These are phyloP conservation scores for Leccinum disarticulatum DNA, from an alignment of 768 basidiomycete species.

Conservation along the genomic window DNA sequence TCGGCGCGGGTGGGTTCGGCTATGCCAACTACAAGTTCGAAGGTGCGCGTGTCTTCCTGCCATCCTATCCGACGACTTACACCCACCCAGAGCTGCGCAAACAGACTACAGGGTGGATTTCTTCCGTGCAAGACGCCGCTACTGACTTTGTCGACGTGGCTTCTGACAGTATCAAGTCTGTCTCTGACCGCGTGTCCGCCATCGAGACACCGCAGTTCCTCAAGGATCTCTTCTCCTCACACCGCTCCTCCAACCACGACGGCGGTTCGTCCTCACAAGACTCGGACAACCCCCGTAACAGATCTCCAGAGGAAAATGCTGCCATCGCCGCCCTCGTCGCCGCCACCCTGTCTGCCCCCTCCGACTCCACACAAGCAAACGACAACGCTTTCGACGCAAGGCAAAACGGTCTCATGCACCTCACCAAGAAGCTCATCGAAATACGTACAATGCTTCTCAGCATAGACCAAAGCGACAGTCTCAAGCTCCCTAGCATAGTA, in stretches of 20 bases:
- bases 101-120: conserved; percentile 65
- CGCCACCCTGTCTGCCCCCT: conserved; percentile 76
- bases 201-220: conserved; percentile 66
- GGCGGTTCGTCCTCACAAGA: conserved; percentile 35
- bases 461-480: conserved; percentile 92
- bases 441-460: conserved; percentile 92
- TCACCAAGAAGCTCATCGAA: conserved; percentile 94
- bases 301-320: conserved; percentile 54
- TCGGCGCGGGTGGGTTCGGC: conserved; percentile 87
- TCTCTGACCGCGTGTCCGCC: conserved; percentile 55
- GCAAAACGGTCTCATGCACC: conserved; percentile 86
- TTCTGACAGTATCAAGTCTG: conserved; percentile 62
- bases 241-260: conserved; percentile 32
- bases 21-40: conserved; percentile 98
- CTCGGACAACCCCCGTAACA: conserved; percentile 37
- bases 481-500: conserved; percentile 96
- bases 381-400: conserved; percentile 43
- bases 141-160: conserved; percentile 67
- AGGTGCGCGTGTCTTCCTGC: conserved; percentile 48
- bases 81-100: conserved; percentile 63
- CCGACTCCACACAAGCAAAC: conserved; percentile 42
- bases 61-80: not conserved
- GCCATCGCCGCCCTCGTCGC: conserved; percentile 74
- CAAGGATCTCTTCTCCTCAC: conserved; percentile 55
- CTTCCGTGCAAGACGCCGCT: conserved; percentile 61